phyloP scores from a whole-genome alignment of 495 filamentous ascomycete species.

The Xylaria palmicola region DNA sequence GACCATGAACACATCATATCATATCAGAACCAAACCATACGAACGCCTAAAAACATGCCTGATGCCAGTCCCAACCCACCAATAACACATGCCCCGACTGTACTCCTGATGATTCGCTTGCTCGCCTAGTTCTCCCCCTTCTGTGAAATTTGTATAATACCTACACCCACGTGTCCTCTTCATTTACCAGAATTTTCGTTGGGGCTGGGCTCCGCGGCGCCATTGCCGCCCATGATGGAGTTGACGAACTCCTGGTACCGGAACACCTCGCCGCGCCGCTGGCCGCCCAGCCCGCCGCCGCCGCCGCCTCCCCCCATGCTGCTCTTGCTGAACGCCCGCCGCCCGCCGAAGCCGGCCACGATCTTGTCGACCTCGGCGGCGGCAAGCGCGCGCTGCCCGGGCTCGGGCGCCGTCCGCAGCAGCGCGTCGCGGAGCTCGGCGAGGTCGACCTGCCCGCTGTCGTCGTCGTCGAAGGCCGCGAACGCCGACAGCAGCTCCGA shows the following conservation, averaged over 20 bases:
- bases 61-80: background rate
- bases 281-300: slow-evolving; percentile 32
- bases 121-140: background rate
- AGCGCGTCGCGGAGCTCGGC: slow-evolving; percentile 79
- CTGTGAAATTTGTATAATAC: background rate
- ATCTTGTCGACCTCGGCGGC: slow-evolving; percentile 80
- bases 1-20: background rate
- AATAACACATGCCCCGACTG: background rate
- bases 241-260: slow-evolving; percentile 75
- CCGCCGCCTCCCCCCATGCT: slow-evolving; percentile 42
- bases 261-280: slow-evolving; percentile 68
- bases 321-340: slow-evolving; percentile 67
- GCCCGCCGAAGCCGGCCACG: slow-evolving; percentile 77
- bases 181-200: background rate
- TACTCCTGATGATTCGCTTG: background rate
- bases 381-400: slow-evolving; percentile 64
- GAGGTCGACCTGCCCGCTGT: slow-evolving; percentile 88
- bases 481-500: slow-evolving; percentile 83
- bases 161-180: background rate
- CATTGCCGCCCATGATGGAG: slow-evolving; percentile 47
- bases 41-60: background rate
- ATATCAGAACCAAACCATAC: background rate
- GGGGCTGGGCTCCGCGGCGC: background rate
- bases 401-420: slow-evolving; percentile 74
- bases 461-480: slow-evolving; percentile 92